Evolutionary conservation across 768 basidiomycete genomes (phyloP).

Genomic region (Tephrocybe rancida): DNA sequence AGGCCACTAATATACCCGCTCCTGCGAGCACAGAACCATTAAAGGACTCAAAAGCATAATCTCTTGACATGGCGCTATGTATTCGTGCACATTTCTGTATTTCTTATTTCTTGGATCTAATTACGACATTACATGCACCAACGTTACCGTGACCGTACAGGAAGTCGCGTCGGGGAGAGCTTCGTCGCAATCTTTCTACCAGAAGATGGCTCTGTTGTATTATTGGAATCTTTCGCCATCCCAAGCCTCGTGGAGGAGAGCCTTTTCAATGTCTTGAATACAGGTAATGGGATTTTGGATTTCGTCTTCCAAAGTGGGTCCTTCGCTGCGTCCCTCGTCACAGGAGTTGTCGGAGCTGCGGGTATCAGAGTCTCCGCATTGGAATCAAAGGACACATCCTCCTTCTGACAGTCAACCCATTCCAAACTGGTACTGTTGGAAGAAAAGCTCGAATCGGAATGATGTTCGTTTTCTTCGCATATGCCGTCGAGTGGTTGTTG

Average conservation of each 20-base stretch:
- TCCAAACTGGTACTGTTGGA: conserved; percentile 6
- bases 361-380: conserved; percentile 4
- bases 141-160: conserved; percentile 2
- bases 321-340: not conserved
- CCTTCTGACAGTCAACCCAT: conserved; percentile 12
- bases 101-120: conserved; percentile 11
- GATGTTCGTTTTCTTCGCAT: conserved; percentile 9
- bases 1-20: conserved; percentile 1
- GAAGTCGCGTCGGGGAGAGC: conserved; percentile 10
- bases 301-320: not conserved
- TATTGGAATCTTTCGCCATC: not conserved
- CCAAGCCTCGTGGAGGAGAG: conserved; percentile 15
- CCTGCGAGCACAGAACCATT: conserved; percentile 2
- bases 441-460: conserved; percentile 1
- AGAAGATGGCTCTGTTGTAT: not conserved
- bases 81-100: conserved; percentile 4
- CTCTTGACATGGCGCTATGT: not conserved
- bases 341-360: not conserved
- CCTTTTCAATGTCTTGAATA: conserved; percentile 21
- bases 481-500: conserved; percentile 8
- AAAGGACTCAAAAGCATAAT: conserved; percentile 8
- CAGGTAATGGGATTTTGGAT: conserved; percentile 26
- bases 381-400: conserved; percentile 9
- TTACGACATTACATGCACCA: conserved; percentile 1
- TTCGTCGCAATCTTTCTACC: not conserved